Base-by-base conservation (phyloP, 2,329 filamentous ascomycete genomes). In the Dactylellina sp. region DNA sequence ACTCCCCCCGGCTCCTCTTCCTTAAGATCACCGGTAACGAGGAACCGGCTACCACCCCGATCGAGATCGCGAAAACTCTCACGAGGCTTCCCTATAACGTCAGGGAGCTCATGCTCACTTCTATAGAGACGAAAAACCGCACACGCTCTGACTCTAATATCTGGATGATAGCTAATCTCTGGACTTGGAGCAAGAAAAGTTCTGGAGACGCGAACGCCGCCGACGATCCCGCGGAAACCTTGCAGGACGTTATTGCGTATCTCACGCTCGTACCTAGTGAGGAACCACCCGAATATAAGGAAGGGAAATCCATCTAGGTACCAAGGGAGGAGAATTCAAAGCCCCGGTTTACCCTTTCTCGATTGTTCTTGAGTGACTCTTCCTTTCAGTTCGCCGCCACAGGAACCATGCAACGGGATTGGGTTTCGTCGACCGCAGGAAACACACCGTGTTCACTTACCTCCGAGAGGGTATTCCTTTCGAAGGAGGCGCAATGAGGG, bases 241-340 rank as follows among this genome's bases (percentile, higher is more conserved):
- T 74, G 0, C 70, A 74, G 61, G 70, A 74, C n/a, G 70, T 74
- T 2, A 74, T 74, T 9, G 70, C 70, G 3, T 74, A 74, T 22
- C 61, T 74, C 46, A 74, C 61, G 0, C 47, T 74, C 0, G 55
- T 74, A 2, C 55, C 56, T 12, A 55, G 37, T 18, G 61, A 74
- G 14, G 70, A 74, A 4, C 32, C 62, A 3, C 55, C 61, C 1
- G 61, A 47, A 14, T 61, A 60, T 16, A 61, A 61, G 16, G 68
- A 64, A 20, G 25, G 16, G 4, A 61, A 47, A 42, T 32, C 20
- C 44, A 18, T 22, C 7, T 32, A 4, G 5, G 28, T 9, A 5
- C 9, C 28, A 32, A 9, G 9, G 28, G 28, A 32, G 28, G 9
- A 32, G 4, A 32, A 4, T 32, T 32, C 28, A 4, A 32, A 9